Base-by-base conservation (phyloP, 2,329 filamentous ascomycete species). In the Claviceps lovelessii region DNA sequence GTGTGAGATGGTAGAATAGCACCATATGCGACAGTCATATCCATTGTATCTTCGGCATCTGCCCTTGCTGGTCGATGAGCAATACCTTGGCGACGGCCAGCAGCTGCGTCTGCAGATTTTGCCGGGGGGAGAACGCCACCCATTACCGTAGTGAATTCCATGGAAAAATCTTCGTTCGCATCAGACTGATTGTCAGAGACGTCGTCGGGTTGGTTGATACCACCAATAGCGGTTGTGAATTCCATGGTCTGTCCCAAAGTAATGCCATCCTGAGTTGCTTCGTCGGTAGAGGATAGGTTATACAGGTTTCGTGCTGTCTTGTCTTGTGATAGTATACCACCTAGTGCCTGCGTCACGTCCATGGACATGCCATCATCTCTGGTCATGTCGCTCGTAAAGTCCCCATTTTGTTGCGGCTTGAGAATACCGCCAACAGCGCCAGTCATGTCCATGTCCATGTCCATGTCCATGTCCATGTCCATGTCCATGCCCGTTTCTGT, bases 291-390 rank as follows among this genome's bases (percentile, higher is more conserved):
- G 28, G 47, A 35, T 39, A 19, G 37, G 28, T 17, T 19, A 42
- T 46, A n/a, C 29, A 37, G 4, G 19, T 37, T 31, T 42, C 29
- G 51, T 51, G n/a, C 35, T 15, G 46, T 47, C 51, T 58, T 61
- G 7, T 53, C 57, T 42, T 72, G 75, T 5, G 76, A 72, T 23
- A 95, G 69, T 54, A 97, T 96, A 3, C 84, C 80, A 9, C 91
- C 91, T 53, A 95, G 75, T 9, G 82, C 88, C 54, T 81, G 82
- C 2, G 91, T 96, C 8, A 96, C 88, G 62, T 97, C 91, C 91
- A 97, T 96, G 28, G 88, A 93, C 76, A 94, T 84, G 44, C 90
- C 88, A 59, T 81, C 79, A 23, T 79, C 77, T 29, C 77, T 72
- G 4, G 65, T 61, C 13, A 50, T 47, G 17, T 68, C 66, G 17